Evolutionary conservation across 108 stramenopile species (phyloP).

Genomic region (Phaeodactylum tricornutum): DNA sequence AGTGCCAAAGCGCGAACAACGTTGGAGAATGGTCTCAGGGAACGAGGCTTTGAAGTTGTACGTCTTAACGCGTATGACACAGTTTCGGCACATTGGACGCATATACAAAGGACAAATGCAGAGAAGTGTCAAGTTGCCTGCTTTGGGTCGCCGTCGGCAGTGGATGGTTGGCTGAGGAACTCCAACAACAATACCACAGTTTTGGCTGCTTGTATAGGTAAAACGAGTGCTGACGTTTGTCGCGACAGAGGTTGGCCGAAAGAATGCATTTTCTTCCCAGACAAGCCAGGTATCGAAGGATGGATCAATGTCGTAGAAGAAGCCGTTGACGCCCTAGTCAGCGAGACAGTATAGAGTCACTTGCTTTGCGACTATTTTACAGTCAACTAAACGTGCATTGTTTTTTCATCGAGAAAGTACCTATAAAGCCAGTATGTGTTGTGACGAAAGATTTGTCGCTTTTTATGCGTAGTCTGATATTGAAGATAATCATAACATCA

Average conservation of each 20-base stretch:
- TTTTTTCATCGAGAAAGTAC: too few relatives aligned
- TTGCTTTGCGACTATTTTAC: too few relatives aligned
- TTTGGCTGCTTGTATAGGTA: constrained; percentile 78
- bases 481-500: too few relatives aligned
- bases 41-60: constrained; percentile 46
- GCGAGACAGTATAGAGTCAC: too few relatives aligned
- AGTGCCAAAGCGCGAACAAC: constrained; percentile 62
- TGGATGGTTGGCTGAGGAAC: constrained; percentile 74
- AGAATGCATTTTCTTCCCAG: constrained; percentile 62
- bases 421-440: too few relatives aligned
- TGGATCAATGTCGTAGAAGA: constrained; percentile 49
- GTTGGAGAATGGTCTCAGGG: constrained; percentile 47
- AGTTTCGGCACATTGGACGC: constrained; percentile 61
- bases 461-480: too few relatives aligned
- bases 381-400: too few relatives aligned
- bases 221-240: constrained; percentile 67
- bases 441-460: too few relatives aligned
- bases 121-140: constrained; percentile 50
- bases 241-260: constrained; percentile 46
- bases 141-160: constrained; percentile 76
- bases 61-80: constrained; percentile 83
- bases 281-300: constrained; percentile 70
- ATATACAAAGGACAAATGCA: too few relatives aligned
- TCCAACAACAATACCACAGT: constrained; percentile 30
- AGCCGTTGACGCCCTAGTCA: too few relatives aligned